phyloP scores from a whole-genome alignment of 257 asterid genomes.

The Orobanche coerulescens region DNA sequence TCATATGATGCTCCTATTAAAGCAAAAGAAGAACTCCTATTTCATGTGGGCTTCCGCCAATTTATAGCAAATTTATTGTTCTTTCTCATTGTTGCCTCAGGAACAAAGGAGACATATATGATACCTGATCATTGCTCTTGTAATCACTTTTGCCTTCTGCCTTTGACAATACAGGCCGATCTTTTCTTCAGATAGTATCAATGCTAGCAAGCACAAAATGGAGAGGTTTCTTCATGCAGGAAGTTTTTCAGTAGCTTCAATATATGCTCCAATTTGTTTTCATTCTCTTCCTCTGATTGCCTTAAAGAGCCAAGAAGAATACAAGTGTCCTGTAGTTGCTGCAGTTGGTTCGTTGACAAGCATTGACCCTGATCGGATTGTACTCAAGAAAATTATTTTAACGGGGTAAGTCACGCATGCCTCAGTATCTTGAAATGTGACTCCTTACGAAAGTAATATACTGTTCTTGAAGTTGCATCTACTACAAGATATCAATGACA shows the following conservation, averaged over 20 bases:
- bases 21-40: constrained; percentile 84
- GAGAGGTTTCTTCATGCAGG: constrained; percentile 98
- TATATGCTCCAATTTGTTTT: constrained; percentile 80
- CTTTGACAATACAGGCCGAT: constrained; percentile 74
- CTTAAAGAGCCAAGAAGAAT: constrained; percentile 55
- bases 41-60: constrained; percentile 96
- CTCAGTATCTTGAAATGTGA: no score
- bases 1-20: constrained; percentile 74
- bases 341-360: constrained; percentile 81
- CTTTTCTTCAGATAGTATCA: constrained; percentile 68
- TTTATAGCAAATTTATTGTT: constrained; percentile 70
- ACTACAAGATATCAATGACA: no score
- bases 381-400: constrained; percentile 80
- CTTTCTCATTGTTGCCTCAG: no score
- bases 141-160: constrained; percentile 12
- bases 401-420: constrained; percentile 59
- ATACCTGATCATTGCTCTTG: no score
- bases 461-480: no score
- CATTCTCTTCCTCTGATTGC: constrained; percentile 74
- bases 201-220: constrained; percentile 85
- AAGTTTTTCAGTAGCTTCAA: constrained; percentile 72
- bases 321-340: constrained; percentile 51
- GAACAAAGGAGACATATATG: no score
- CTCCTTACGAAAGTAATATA: no score
- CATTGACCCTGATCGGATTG: constrained; percentile 74